Base-by-base conservation (phyloP, 495 filamentous ascomycete genomes). In the Penicillium desertorum region DNA sequence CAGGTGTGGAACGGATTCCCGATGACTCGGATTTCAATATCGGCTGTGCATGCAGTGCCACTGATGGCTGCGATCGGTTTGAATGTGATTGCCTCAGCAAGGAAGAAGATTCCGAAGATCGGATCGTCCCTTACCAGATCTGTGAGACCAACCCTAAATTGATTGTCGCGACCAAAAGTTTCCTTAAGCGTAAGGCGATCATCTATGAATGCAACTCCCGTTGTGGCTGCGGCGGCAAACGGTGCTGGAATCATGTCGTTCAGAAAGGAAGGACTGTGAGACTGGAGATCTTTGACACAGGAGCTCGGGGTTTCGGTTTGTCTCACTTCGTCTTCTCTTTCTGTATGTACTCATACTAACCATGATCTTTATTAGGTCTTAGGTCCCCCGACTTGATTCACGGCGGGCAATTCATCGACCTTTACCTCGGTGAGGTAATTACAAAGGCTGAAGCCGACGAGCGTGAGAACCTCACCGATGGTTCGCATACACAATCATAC, bases 341-440 rank as follows among this genome's bases (percentile, higher is more conserved):
- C 45, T 42, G 25, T 53, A 27, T 48, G 30, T 63, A 9, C 4
- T 23, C 22, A 23, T 23, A 4, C 49, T 61, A 59, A 57, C 17
- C 37, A 39, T 29, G 4, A 39, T 20, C 3, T 5, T 25, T 22
- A 19, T 49, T 53, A 88, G 85, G 91, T 25, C 82, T 98, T 2
- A 80, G 86, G 10, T 91, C 85, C 42, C 80, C 78, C 0, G 79
- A 87, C 12, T 72, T 82, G 22, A 83, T 98, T 22, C 76, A 81
- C 54, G 78, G 81, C 50, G 93, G 93, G 6, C 88, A 95, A 63
- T 97, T 95, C 62, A 83, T 98, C 51, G 93, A 95, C 64, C 81
- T 82, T 20, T 98, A 98, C 59, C 84, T 91, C 14, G 93, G 93
- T 1, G 93, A 98, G 67, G 82, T 96, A 25, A 88, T 98, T 58